phyloP scores from a whole-genome alignment of 306 rosid species.

The Begonia loranthoides region DNA sequence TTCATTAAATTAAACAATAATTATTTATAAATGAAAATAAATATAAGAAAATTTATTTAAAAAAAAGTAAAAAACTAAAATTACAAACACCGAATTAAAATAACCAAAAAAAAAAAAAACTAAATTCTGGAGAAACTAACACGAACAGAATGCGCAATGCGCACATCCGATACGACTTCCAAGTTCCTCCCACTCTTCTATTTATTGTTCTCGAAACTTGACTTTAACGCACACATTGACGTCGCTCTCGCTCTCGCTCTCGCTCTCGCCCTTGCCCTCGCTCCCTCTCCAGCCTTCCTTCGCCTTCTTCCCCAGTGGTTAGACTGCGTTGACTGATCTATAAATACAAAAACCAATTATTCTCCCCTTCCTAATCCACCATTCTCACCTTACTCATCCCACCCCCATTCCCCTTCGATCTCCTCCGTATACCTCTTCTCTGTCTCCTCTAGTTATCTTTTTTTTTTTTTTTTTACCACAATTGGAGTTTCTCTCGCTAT shows the following conservation, averaged over 20 bases:
- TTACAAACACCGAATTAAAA: too few relatives aligned
- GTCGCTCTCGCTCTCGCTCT: constrained; percentile 2
- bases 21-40: too few relatives aligned
- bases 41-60: too few relatives aligned
- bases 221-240: constrained; percentile 1
- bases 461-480: neutral
- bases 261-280: neutral
- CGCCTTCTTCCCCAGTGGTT: neutral
- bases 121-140: neutral
- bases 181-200: neutral
- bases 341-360: neutral
- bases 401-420: neutral
- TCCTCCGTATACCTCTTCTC: neutral
- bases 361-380: neutral
- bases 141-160: neutral
- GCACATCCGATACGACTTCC: neutral
- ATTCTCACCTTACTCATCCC: neutral
- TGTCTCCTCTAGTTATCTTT: neutral
- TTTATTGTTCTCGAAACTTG: neutral
- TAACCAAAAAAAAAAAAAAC: too few relatives aligned
- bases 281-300: neutral
- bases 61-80: too few relatives aligned
- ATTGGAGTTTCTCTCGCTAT: neutral
- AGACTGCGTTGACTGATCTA: constrained; percentile 13
- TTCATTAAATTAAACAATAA: too few relatives aligned